Evolutionary conservation across 192 early-diverging fungal genomes (phyloP).

Genomic region (Podila clonocystis): DNA sequence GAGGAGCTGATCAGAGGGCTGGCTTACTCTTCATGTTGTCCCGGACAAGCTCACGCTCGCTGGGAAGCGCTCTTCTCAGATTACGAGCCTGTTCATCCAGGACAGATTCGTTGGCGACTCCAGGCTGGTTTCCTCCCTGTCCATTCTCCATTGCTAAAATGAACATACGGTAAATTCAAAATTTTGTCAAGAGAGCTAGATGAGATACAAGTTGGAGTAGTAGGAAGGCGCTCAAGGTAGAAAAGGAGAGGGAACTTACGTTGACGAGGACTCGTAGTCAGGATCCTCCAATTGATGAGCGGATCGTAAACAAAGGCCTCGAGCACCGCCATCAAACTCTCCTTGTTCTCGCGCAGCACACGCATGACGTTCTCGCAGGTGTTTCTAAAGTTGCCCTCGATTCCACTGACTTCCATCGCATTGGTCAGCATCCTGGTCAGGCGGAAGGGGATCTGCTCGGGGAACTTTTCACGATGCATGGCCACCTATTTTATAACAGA

Average conservation of each 20-base stretch:
- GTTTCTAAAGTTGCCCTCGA: constrained; percentile 95
- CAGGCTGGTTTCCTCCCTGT: constrained; percentile 21
- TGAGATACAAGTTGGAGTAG: too few relatives aligned
- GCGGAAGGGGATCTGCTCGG: constrained; percentile 98
- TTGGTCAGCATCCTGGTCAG: constrained; percentile 97
- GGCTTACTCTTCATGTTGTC: constrained; percentile 58
- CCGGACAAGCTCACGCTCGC: constrained; percentile 43
- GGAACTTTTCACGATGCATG: constrained; percentile 95
- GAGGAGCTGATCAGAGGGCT: too few relatives aligned
- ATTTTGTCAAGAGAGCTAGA: not conserved
- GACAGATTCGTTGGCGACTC: constrained; percentile 16
- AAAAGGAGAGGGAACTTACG: constrained; percentile 9
- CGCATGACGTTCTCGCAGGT: constrained; percentile 98
- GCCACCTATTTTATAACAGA: constrained; percentile 71
- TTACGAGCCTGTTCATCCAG: constrained; percentile 48
- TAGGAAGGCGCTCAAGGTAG: too few relatives aligned
- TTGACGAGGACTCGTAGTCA: constrained; percentile 60
- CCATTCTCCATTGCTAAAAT: constrained; percentile 45
- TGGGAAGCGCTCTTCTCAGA: constrained; percentile 30
- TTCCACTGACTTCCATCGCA: constrained; percentile 97
- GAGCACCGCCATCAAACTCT: constrained; percentile 97
- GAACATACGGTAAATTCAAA: too few relatives aligned
- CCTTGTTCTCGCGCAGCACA: constrained; percentile 93
- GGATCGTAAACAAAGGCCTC: constrained; percentile 99
- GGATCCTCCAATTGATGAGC: constrained; percentile 89